A percentile compares a stretch with the other conserved stretches of the same genome.
phyloP scores from a whole-genome alignment of 2,329 filamentous ascomycete species.

The Aureobasidium sp. region DNA sequence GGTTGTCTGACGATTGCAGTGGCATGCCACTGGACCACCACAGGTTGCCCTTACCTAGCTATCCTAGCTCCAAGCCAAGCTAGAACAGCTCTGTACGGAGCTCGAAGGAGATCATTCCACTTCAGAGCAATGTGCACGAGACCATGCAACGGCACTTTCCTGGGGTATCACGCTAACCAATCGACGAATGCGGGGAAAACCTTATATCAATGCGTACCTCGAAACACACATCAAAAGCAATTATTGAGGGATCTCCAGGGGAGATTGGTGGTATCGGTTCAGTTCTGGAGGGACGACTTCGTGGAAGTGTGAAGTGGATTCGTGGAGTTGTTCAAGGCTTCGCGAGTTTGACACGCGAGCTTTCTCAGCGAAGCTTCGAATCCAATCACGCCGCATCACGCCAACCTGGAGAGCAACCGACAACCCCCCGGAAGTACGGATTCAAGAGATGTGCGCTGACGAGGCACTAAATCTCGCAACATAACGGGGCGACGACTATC shows the following conservation, averaged over 20 bases:
- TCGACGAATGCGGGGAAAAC: conserved; percentile 6
- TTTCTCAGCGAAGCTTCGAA: neutral
- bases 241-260: neutral
- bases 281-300: neutral
- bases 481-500: conserved; percentile 5
- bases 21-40: neutral
- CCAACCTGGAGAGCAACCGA: neutral
- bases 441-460: conserved; percentile 6
- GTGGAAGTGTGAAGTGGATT: neutral
- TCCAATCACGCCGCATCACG: neutral
- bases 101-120: conserved; percentile 8
- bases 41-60: conserved; percentile 7
- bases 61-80: conserved; percentile 9
- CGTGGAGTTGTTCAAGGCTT: neutral
- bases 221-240: conserved; percentile 11
- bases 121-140: neutral
- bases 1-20: conserved; percentile 10
- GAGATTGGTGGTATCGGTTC: neutral
- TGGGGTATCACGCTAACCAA: conserved; percentile 4
- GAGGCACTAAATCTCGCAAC: conserved; percentile 8
- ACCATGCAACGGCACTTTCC: neutral
- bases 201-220: neutral
- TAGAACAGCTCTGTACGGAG: conserved; percentile 4
- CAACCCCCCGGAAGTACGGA: conserved; percentile 1
- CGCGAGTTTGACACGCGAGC: neutral